A percentile compares a stretch with the other conserved stretches of the same genome.
phyloP scores from a whole-genome alignment of 2,329 filamentous ascomycete genomes.

The Meredithiella fracta region DNA sequence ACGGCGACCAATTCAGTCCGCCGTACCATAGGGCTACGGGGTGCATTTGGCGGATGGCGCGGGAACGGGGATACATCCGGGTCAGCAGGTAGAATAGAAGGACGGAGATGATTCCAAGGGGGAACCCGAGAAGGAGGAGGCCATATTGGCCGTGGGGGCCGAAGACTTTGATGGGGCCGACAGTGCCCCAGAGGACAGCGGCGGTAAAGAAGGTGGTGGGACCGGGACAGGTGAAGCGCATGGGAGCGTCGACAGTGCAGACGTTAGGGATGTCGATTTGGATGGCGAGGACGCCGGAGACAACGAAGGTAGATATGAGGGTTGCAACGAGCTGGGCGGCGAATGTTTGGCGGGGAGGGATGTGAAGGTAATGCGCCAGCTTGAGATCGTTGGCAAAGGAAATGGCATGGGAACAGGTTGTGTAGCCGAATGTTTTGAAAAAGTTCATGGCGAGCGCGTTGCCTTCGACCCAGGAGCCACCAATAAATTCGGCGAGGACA shows the following conservation, averaged over 20 bases:
- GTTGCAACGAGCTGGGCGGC: slow-evolving; percentile 42
- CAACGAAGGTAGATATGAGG: slow-evolving; percentile 34
- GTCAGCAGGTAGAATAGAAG: slow-evolving; percentile 21
- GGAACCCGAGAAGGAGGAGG: slow-evolving; percentile 24
- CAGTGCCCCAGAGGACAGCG: slow-evolving; percentile 29
- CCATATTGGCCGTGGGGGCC: slow-evolving; percentile 25
- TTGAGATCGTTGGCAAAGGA: slow-evolving; percentile 33
- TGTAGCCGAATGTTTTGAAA: slow-evolving; percentile 36
- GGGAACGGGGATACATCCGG: slow-evolving; percentile 19
- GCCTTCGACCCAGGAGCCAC: slow-evolving; percentile 32
- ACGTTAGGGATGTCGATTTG: slow-evolving; percentile 25
- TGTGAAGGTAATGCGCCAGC: slow-evolving; percentile 41
- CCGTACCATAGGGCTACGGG: slow-evolving; percentile 19
- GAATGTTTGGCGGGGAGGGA: slow-evolving; percentile 45
- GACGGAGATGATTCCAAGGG: slow-evolving; percentile 22
- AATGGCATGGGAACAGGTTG: slow-evolving; percentile 34
- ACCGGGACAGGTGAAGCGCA: slow-evolving; percentile 24
- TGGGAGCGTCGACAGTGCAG: slow-evolving; percentile 23
- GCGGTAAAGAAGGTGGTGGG: slow-evolving; percentile 28
- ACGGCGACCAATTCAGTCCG: background rate
- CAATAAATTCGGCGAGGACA: slow-evolving; percentile 37
- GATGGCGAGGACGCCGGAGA: slow-evolving; percentile 32
- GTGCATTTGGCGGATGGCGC: slow-evolving; percentile 24
- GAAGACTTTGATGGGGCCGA: slow-evolving; percentile 28
- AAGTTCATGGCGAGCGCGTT: slow-evolving; percentile 37